Evolutionary conservation across 805 yeast genomes (phyloP).

Genomic region (Blastobotrys peoriensis): DNA sequence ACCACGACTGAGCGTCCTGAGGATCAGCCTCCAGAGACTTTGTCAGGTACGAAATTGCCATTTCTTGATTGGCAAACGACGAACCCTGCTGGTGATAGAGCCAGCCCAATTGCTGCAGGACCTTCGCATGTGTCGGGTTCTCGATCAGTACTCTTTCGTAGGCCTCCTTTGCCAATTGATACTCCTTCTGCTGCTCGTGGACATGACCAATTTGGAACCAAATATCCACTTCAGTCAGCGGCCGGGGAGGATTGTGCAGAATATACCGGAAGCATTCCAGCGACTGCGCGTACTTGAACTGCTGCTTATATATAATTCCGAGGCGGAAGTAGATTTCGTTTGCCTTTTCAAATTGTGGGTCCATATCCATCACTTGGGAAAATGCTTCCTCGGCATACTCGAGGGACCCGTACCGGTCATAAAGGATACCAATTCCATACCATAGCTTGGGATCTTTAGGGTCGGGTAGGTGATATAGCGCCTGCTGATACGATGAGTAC

Average conservation of each 20-base stretch:
- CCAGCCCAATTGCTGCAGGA: slow-evolving; percentile 92
- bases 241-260: slow-evolving; percentile 85
- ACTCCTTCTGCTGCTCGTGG: slow-evolving; percentile 87
- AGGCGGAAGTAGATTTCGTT: slow-evolving; percentile 93
- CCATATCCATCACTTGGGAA: slow-evolving; percentile 90
- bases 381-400: slow-evolving; percentile 99
- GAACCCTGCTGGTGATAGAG: slow-evolving; percentile 70
- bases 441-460: slow-evolving; percentile 95
- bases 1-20: slow-evolving; percentile 95
- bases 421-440: slow-evolving; percentile 97
- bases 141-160: slow-evolving; percentile 86
- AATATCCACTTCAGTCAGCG: slow-evolving; percentile 91
- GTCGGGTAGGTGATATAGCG: slow-evolving; percentile 81
- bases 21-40: slow-evolving; percentile 87
- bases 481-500: slow-evolving; percentile 94
- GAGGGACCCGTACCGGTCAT: slow-evolving; percentile 91
- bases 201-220: slow-evolving; percentile 99
- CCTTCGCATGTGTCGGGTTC: slow-evolving; percentile 93
- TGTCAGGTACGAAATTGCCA: slow-evolving; percentile 73
- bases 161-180: slow-evolving; percentile 88
- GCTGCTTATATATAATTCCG: slow-evolving; percentile 95
- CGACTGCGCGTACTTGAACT: slow-evolving; percentile 77
- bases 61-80: slow-evolving; percentile 69
- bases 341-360: slow-evolving; percentile 93
- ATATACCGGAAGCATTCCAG: slow-evolving; percentile 94